phyloP scores from a whole-genome alignment of 2,329 filamentous ascomycete species.

The Sporothrix pseudoabietina region DNA sequence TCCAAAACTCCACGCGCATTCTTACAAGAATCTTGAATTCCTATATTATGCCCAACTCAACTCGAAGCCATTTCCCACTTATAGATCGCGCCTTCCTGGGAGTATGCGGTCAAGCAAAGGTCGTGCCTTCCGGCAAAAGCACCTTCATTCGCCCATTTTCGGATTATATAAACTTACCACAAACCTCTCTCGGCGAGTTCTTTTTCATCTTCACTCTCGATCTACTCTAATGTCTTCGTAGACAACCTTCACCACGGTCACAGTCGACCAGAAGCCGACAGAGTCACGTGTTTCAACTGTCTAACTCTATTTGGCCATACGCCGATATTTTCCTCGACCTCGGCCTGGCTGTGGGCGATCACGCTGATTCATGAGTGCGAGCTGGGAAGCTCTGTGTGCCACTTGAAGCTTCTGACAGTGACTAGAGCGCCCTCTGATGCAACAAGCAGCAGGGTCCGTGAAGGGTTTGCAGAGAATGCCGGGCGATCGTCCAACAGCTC shows the following conservation, averaged over 20 bases:
- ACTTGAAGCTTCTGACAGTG: not conserved
- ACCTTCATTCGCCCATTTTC: not conserved
- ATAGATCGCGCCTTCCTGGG: not conserved
- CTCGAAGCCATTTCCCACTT: not conserved
- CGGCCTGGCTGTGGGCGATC: not conserved
- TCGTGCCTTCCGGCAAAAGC: not conserved
- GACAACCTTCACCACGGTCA: not conserved
- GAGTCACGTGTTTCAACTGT: not conserved
- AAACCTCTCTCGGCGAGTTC: not conserved
- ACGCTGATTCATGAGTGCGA: not conserved
- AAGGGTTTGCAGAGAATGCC: not conserved
- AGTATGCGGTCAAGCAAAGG: not conserved
- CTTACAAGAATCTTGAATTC: not conserved
- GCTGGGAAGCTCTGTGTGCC: not conserved
- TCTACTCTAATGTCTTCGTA: not conserved
- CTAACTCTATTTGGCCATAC: not conserved
- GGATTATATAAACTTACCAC: not conserved
- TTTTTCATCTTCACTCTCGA: not conserved
- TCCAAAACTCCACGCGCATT: too few relatives aligned
- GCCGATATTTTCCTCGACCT: not conserved
- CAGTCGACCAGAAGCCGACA: not conserved
- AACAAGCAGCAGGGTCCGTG: not conserved
- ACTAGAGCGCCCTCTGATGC: not conserved
- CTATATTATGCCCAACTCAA: not conserved
- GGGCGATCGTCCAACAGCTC: constrained; percentile 2